Percentiles rank a stretch among this genome's conserved stretches.
These are phyloP conservation scores for Persicaria maculosa DNA, from an alignment of 148 eudicot genomes.

Conservation along the genomic window DNA sequence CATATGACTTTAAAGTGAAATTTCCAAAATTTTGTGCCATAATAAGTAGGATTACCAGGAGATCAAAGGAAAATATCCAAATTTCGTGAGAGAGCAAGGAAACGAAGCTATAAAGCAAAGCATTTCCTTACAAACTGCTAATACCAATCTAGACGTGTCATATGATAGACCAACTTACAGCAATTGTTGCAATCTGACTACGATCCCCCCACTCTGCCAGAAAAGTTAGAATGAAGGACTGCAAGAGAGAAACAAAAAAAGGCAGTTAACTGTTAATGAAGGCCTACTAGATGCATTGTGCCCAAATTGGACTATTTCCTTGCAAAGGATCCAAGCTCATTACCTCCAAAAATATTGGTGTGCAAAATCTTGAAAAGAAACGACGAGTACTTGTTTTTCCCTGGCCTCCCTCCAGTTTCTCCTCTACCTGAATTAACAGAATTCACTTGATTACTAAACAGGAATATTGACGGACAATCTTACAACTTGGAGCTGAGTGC, in stretches of 20 bases:
- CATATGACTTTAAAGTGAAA: too few relatives aligned
- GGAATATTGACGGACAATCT: not conserved
- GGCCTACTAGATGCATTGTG: not conserved
- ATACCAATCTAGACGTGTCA: not conserved
- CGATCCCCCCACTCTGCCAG: conserved; percentile 99
- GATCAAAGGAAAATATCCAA: too few relatives aligned
- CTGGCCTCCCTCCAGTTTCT: conserved; percentile 89
- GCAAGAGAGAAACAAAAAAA: conserved; percentile 22
- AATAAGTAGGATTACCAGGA: too few relatives aligned
- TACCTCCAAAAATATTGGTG: conserved; percentile 97
- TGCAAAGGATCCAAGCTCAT: not conserved
- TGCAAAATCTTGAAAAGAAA: conserved; percentile 81
- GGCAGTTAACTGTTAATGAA: not conserved
- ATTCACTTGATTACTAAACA: not conserved
- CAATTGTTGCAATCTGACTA: conserved; percentile 98
- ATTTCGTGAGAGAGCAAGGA: not conserved
- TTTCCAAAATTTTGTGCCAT: too few relatives aligned
- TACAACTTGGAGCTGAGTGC: not conserved
- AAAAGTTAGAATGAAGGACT: conserved; percentile 95
- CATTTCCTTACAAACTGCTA: not conserved
- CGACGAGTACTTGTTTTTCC: conserved; percentile 70
- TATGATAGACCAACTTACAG: conserved; percentile 45
- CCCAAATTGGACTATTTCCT: not conserved
- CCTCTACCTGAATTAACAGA: conserved; percentile 62
- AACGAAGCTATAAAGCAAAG: not conserved